A percentile compares a stretch with the other conserved stretches of the same genome.
These are phyloP conservation scores for Dioscorea zingiberensis DNA, from an alignment of 106 monocot species.

Conservation along the genomic window DNA sequence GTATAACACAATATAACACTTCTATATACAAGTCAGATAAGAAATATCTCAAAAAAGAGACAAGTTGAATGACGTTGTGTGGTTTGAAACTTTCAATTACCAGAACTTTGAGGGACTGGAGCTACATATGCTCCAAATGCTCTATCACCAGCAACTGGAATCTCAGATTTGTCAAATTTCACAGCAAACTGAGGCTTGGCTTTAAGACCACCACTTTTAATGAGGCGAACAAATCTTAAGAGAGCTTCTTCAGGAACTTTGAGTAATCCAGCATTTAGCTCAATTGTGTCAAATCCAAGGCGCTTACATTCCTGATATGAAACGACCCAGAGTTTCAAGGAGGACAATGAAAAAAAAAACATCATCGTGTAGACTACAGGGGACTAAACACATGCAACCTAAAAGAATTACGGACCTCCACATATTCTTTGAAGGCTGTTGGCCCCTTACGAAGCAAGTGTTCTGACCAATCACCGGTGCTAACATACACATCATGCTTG, in stretches of 20 bases:
- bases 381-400: not conserved
- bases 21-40: no score
- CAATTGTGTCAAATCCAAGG: slow-evolving; percentile 84
- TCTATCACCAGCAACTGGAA: slow-evolving; percentile 47
- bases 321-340: not conserved
- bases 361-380: not conserved
- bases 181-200: slow-evolving; percentile 75
- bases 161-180: slow-evolving; percentile 60
- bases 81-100: slow-evolving; percentile 28
- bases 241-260: slow-evolving; percentile 70
- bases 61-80: no score
- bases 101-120: slow-evolving; percentile 37
- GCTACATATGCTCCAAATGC: slow-evolving; percentile 73
- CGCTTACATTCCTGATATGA: slow-evolving; percentile 61
- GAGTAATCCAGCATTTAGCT: slow-evolving; percentile 68
- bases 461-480: slow-evolving; percentile 85
- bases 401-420: slow-evolving; percentile 40
- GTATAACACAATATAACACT: no score
- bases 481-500: slow-evolving; percentile 74
- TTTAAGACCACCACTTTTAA: slow-evolving; percentile 66
- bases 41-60: no score
- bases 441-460: slow-evolving; percentile 65
- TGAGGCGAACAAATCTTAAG: slow-evolving; percentile 62
- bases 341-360: not conserved
- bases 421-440: slow-evolving; percentile 58